Percentiles rank a stretch among this genome's conserved stretches.
phyloP scores from a whole-genome alignment of 257 asterid species.

The Penstemon davidsonii region DNA sequence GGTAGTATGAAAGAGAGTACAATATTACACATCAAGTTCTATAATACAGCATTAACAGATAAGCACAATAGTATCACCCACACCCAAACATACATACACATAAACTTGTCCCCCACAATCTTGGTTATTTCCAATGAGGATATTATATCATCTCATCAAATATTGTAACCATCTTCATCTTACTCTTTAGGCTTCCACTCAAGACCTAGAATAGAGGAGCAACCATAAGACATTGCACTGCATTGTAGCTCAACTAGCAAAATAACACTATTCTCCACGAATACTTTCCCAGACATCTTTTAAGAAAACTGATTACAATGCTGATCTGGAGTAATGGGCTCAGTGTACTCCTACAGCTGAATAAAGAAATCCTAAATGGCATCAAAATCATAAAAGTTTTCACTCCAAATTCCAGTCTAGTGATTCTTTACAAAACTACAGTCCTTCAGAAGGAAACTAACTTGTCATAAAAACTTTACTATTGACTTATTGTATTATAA shows the following conservation, averaged over 20 bases:
- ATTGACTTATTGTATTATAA: neutral
- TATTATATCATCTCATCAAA: neutral
- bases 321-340: neutral
- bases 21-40: neutral
- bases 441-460: neutral
- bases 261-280: neutral
- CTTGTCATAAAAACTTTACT: neutral
- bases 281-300: too few relatives aligned
- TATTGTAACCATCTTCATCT: neutral
- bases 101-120: neutral
- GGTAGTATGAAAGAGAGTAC: neutral
- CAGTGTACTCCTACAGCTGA: too few relatives aligned
- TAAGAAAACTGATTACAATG: neutral
- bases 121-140: slow-evolving; percentile 2
- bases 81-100: neutral
- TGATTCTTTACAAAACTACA: neutral
- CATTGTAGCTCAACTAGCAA: slow-evolving; percentile 7
- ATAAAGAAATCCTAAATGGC: neutral
- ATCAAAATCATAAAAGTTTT: neutral
- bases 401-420: neutral
- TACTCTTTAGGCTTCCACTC: neutral
- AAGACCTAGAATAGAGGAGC: slow-evolving; percentile 5
- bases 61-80: slow-evolving; percentile 7
- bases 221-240: neutral
- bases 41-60: neutral